Percentiles rank a stretch among this genome's conserved stretches.
Conservation (phyloP, 2,329 filamentous ascomycete genomes). For the Exophiala mesophila region DNA sequence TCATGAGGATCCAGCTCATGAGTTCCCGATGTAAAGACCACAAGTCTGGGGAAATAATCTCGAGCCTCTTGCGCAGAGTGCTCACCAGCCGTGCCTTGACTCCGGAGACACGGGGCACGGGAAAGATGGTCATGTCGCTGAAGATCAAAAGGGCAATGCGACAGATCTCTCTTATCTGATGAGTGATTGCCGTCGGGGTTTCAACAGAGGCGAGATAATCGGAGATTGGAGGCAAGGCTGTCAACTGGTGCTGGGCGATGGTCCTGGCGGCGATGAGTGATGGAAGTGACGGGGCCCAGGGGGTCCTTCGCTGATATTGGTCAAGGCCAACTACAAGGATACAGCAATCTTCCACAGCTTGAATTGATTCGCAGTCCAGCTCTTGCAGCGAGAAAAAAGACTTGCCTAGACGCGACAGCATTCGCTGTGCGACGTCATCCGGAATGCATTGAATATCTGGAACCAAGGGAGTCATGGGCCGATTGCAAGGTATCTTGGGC, state of each 20-base stretch:
- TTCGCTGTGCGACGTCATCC: background rate
- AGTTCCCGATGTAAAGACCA: background rate
- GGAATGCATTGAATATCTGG: background rate
- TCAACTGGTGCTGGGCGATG: constrained; percentile 3
- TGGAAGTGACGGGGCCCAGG: background rate
- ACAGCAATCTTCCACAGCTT: background rate
- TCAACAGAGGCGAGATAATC: background rate
- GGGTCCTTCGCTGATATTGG: constrained; percentile 2
- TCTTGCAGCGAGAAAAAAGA: background rate
- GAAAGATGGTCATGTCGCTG: constrained; percentile 7
- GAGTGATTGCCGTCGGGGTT: background rate
- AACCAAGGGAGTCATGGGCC: background rate
- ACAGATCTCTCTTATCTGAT: constrained; percentile 2
- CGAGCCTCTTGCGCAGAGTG: constrained; percentile 2
- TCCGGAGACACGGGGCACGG: constrained; percentile 3
- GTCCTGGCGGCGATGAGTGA: constrained; percentile 2
- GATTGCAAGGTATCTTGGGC: constrained; percentile 3
- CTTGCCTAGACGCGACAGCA: background rate
- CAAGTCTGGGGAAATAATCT: background rate
- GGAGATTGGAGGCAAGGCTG: background rate
- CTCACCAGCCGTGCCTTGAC: constrained; percentile 1
- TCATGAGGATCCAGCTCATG: constrained; percentile 3
- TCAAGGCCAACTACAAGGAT: constrained; percentile 3
- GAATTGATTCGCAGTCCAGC: background rate
- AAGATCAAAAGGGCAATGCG: constrained; percentile 6